Conservation (phyloP, 805 yeast genomes). For the Cyberlindnera misumaiensis region DNA sequence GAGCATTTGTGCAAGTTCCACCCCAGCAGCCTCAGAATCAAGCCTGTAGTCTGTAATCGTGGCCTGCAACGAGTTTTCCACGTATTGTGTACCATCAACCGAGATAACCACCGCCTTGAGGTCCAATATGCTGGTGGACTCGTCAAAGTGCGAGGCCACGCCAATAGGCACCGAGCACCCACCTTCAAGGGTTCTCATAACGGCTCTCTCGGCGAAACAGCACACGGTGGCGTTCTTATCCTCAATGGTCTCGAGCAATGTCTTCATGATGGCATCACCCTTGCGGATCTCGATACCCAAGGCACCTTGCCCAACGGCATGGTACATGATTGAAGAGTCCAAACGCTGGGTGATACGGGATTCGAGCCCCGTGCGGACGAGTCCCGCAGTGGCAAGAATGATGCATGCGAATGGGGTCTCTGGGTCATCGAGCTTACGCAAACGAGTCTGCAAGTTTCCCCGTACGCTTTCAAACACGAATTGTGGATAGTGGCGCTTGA, state of each 20-base stretch:
- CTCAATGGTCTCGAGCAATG: constrained; percentile 57
- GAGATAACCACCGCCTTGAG: constrained; percentile 73
- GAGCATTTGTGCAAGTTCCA: constrained; percentile 57
- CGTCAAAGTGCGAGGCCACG: constrained; percentile 54
- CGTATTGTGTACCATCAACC: constrained; percentile 71
- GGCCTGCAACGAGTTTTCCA: constrained; percentile 44
- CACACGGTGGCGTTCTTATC: constrained; percentile 61
- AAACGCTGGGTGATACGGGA: constrained; percentile 68
- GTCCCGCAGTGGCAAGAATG: constrained; percentile 89
- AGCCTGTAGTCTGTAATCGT: constrained; percentile 32
- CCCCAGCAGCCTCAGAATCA: constrained; percentile 71
- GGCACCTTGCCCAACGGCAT: constrained; percentile 99
- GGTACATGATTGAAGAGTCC: constrained; percentile 74
- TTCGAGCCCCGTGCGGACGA: constrained; percentile 65
- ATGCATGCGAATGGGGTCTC: constrained; percentile 62
- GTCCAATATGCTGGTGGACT: constrained; percentile 37
- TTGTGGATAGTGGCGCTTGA: constrained; percentile 69
- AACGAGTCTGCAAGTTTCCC: constrained; percentile 78
- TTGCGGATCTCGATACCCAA: constrained; percentile 84
- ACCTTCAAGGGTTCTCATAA: constrained; percentile 87
- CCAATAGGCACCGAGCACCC: constrained; percentile 99
- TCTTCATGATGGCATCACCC: constrained; percentile 51
- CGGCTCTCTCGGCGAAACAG: constrained; percentile 82
- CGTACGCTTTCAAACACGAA: constrained; percentile 78
- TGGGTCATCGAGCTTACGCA: constrained; percentile 71